Percentiles rank a stretch among this genome's conserved stretches.
phyloP scores from a whole-genome alignment of 2,329 filamentous ascomycete species.

The Aspergillus sp. region DNA sequence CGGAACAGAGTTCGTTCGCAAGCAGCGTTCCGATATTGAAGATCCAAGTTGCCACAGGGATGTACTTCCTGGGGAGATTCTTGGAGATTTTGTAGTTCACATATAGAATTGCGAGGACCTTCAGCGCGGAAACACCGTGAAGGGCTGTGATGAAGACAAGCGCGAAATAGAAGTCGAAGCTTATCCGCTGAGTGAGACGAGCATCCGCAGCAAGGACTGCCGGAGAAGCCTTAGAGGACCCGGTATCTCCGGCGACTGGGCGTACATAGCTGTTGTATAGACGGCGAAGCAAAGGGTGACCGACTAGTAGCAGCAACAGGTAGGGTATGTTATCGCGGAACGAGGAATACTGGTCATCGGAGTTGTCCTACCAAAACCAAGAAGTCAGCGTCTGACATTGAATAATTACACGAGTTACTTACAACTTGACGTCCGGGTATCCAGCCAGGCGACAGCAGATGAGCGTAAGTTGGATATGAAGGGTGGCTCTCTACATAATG shows the following conservation, averaged over 20 bases:
- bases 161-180: slow-evolving; percentile 83
- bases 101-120: slow-evolving; percentile 77
- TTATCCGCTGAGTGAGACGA: slow-evolving; percentile 68
- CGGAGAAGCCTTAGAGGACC: slow-evolving; percentile 18
- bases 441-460: slow-evolving; percentile 78
- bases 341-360: slow-evolving; percentile 80
- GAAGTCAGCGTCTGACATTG: slow-evolving; percentile 14
- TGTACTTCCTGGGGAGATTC: slow-evolving; percentile 65
- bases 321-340: slow-evolving; percentile 87
- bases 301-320: slow-evolving; percentile 69
- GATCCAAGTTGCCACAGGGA: slow-evolving; percentile 79
- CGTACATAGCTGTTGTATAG: slow-evolving; percentile 63
- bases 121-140: slow-evolving; percentile 82
- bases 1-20: slow-evolving; percentile 79
- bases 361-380: slow-evolving; percentile 67
- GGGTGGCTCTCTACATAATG: slow-evolving; percentile 69
- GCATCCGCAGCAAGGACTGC: slow-evolving; percentile 50
- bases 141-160: slow-evolving; percentile 74
- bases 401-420: slow-evolving; percentile 35
- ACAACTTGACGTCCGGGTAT: slow-evolving; percentile 88
- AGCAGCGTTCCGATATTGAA: slow-evolving; percentile 88
- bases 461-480: slow-evolving; percentile 73
- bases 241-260: slow-evolving; percentile 37
- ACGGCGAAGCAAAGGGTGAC: slow-evolving; percentile 78
- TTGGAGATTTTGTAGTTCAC: slow-evolving; percentile 81